These are phyloP conservation scores for Holtermanniella nyarrowii DNA, from an alignment of 768 basidiomycete genomes.

Conservation along the genomic window DNA sequence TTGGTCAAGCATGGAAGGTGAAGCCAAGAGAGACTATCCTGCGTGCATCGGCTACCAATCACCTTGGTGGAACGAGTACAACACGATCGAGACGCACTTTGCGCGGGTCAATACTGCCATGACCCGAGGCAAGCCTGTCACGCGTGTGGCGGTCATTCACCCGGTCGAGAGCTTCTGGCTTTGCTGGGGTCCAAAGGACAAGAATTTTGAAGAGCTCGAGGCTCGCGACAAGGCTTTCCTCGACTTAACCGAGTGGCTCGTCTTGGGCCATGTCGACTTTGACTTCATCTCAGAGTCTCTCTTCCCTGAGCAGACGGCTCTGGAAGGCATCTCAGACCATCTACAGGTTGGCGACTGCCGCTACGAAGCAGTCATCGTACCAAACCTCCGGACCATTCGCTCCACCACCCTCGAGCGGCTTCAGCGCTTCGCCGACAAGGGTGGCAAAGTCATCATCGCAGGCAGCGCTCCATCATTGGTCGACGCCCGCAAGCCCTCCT, in stretches of 20 bases:
- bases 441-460: conserved; percentile 21
- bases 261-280: conserved; percentile 22
- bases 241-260: conserved; percentile 25
- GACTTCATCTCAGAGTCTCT: conserved; percentile 30
- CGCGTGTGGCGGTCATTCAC: conserved; percentile 28
- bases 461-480: conserved; percentile 16
- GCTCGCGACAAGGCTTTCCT: conserved; percentile 15
- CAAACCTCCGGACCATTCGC: conserved; percentile 23
- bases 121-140: conserved; percentile 19
- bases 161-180: conserved; percentile 30
- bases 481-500: conserved; percentile 6
- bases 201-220: conserved; percentile 14
- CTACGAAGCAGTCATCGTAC: conserved; percentile 24
- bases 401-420: conserved; percentile 16
- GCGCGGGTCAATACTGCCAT: conserved; percentile 18
- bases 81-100: conserved; percentile 25
- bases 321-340: conserved; percentile 6
- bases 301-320: conserved; percentile 11
- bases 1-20: conserved; percentile 21
- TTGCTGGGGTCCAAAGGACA: conserved; percentile 19
- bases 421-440: conserved; percentile 11
- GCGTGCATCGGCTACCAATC: conserved; percentile 26
- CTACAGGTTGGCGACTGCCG: conserved; percentile 18
- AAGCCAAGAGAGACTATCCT: conserved; percentile 29
- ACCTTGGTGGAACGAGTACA: conserved; percentile 27